Base-by-base conservation (phyloP, 2,329 filamentous ascomycete genomes). In the Podosphaera xanthii region DNA sequence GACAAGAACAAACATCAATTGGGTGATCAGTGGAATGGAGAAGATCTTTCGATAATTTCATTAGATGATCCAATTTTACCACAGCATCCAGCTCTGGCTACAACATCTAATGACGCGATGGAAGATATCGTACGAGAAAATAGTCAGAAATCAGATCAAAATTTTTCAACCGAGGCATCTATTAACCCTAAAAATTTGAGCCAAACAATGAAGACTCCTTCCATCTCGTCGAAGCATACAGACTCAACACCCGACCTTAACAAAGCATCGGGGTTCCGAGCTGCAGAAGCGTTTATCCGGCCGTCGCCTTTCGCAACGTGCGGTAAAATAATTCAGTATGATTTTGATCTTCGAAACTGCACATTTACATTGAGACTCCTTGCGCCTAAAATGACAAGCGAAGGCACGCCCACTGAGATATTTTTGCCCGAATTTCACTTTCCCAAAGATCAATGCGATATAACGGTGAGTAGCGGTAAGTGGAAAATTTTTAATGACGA, bases 1-100 rank as follows among this genome's bases (percentile, higher is more conserved):
- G 44, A 9, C 64, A 35, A 86, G 77, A 98, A 97, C 69, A 84
- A 84, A 62, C 92, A 98, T 68, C 76, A 84, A 67, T 84, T 87
- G 72, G 92, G 92, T 59, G 92, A 98, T 67, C 82, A 88, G 64
- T 98, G 92, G 92, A 98, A 98, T 65, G 92, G 92, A 54, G 92
- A 98, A 70, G 92, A 98, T 69, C 72, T 98, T 40, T 96, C 90
- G 4, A 92, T 98, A 59, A 85, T 82, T 68, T 96, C 88, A 0
- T 65, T 80, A 4, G 90, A 98, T 68, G 94, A 98, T 70, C 83
- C 81, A 59, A 72, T 75, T 14, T 69, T 84, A 46, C 57, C 57
- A 8, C 9, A 14, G 10, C 22, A 22, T 31, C 76, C 78, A 1
- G 67, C 75, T 46, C 79, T 78, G 2, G 69, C 76, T 4, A 61